Evolutionary conservation across 108 stramenopile species (phyloP).

Genomic region (Cylindrotheca closterium): DNA sequence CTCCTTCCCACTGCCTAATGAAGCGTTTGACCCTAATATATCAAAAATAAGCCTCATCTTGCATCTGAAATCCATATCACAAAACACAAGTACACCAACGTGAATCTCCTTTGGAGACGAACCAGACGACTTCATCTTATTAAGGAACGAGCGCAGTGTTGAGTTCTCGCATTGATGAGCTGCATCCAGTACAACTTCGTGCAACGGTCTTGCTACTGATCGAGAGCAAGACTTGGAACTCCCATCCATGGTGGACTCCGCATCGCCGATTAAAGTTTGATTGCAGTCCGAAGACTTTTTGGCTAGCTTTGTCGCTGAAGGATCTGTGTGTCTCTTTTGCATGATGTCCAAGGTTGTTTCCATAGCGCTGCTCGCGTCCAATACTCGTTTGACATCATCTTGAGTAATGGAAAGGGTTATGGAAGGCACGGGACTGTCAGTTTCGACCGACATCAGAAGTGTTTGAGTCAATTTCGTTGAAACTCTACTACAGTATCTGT

Average conservation of each 20-base stretch:
- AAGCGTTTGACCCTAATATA: conserved; percentile 9
- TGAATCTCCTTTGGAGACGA: conserved; percentile 37
- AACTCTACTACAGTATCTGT: no score
- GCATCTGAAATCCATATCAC: conserved; percentile 56
- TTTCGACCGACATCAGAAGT: no score
- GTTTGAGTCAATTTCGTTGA: no score
- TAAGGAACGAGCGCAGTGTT: conserved; percentile 45
- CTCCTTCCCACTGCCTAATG: conserved; percentile 22
- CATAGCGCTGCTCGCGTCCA: conserved; percentile 59
- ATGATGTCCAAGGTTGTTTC: conserved; percentile 31
- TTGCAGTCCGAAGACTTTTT: not conserved
- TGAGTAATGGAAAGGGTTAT: conserved; percentile 70
- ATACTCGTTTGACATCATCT: conserved; percentile 54
- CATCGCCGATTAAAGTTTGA: not conserved
- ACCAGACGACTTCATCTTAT: conserved; percentile 31
- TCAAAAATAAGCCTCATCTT: conserved; percentile 65
- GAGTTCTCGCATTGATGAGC: conserved; percentile 43
- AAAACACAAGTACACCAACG: conserved; percentile 61
- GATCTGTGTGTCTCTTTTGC: conserved; percentile 13
- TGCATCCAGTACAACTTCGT: conserved; percentile 43
- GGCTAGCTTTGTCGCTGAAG: not conserved
- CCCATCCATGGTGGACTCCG: not conserved
- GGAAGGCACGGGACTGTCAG: conserved; percentile 38
- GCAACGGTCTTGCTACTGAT: conserved; percentile 22
- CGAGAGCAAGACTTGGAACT: not conserved